phyloP scores from a whole-genome alignment of 495 filamentous ascomycete species.

The Barbatosphaeria neglecta region DNA sequence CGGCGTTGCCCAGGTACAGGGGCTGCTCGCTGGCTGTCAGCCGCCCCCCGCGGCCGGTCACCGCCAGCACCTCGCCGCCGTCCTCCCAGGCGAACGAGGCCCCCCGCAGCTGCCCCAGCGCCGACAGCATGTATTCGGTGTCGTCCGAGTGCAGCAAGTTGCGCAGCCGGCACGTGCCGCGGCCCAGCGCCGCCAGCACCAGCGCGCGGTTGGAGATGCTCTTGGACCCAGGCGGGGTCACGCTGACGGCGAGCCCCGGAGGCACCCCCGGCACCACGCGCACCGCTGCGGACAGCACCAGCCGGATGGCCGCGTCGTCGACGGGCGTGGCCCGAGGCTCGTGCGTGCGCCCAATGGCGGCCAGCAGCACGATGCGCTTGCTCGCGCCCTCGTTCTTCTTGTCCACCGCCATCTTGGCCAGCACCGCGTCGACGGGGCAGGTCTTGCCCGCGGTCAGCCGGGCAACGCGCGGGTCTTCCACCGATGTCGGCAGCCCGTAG shows the following conservation, averaged over 20 bases:
- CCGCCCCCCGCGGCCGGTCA: constrained; percentile 80
- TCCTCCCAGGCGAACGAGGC: constrained; percentile 94
- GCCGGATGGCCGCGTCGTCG: constrained; percentile 69
- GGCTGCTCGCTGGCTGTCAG: constrained; percentile 63
- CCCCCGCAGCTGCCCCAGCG: constrained; percentile 69
- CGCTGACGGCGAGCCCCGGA: constrained; percentile 50
- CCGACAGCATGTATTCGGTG: constrained; percentile 92
- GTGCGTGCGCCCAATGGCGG: constrained; percentile 75
- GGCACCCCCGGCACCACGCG: constrained; percentile 59
- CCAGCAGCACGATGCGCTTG: constrained; percentile 94
- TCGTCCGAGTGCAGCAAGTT: constrained; percentile 95
- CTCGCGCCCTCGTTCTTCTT: constrained; percentile 96
- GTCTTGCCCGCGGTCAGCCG: constrained; percentile 77
- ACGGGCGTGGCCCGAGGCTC: constrained; percentile 83
- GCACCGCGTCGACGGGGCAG: constrained; percentile 80
- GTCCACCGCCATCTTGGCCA: constrained; percentile 91
- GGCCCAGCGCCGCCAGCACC: constrained; percentile 81
- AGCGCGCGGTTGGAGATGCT: constrained; percentile 95
- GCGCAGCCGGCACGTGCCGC: constrained; percentile 74
- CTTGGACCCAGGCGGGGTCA: constrained; percentile 91
- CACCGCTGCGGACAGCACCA: constrained; percentile 74
- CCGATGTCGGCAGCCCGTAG: constrained; percentile 79
- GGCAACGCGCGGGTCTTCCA: constrained; percentile 73
- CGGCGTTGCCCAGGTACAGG: constrained; percentile 92
- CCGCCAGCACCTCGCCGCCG: constrained; percentile 76